Evolutionary conservation across 2,329 filamentous ascomycete species (phyloP), one percentile per base, ranked within the genome.

Genomic region (Aspergillus latus): DNA sequence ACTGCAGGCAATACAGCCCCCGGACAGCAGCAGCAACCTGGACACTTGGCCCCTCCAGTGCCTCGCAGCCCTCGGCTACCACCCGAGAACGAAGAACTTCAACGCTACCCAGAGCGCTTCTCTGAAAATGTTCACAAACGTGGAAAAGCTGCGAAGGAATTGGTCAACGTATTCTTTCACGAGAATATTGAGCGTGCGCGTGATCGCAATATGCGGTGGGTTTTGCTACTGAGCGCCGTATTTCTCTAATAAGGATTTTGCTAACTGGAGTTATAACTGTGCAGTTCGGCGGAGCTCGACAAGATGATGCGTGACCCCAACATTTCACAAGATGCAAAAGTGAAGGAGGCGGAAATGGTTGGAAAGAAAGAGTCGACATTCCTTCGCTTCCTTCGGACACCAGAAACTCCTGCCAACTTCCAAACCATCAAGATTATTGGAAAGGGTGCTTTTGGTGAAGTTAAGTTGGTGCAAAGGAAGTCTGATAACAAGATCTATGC

Each of bases 361-460:
- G 89, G 92, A 54, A 88, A 89, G 68, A 91, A 92, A 67, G 93
- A 97, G 74, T 91, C 90, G 49, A 90, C 92, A 68, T 97, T 96
- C 75, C 81, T 99, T 61, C 90, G 93, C 39, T 97, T 97, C 80
- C 80, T 97, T 68, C 87, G 93, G 55, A 97, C 93, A 56, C 93
- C 91, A 75, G 92, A 97, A 73, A 88, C 88, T 74, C 92, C 93
- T 9, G 87, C 93, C 65, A 97, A 97, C 78, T 99, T 97, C 81
- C 86, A 87, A 62, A 97, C 93, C 1, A 83, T 97, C 76, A 97
- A 97, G 82, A 93, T 97, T 66, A 99, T 99, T 66, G 94, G 94
- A 70, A 99, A 99, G 82, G 94, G 94, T 76, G 94, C 94, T 11
- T 99, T 99, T 70, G 94, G 94, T 73, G 94, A 99, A 76, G 94